Conservation (phyloP, 441 rosid species). For the Populus tomentosa region DNA sequence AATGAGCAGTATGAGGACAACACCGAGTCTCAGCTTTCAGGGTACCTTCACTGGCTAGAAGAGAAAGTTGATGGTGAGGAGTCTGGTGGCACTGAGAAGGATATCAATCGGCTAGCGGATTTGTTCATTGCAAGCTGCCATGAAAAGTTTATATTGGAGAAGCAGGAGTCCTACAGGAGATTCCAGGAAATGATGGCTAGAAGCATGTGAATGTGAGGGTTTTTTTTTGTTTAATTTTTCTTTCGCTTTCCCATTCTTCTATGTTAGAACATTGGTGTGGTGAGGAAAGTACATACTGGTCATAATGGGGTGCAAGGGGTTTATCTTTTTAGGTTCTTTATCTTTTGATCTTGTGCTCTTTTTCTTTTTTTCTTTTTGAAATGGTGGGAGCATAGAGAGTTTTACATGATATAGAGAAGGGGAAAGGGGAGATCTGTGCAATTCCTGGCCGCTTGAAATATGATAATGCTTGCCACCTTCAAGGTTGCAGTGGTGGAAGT, state of each 20-base stretch:
- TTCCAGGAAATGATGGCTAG: constrained; percentile 71
- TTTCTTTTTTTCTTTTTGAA: no score
- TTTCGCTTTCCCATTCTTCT: constrained; percentile 29
- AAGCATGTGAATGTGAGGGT: constrained; percentile 37
- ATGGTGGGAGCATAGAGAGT: constrained; percentile 8
- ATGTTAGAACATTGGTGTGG: constrained; percentile 20
- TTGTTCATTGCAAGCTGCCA: constrained; percentile 70
- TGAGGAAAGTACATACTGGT: constrained; percentile 17
- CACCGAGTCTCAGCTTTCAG: constrained; percentile 41
- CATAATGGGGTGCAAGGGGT: not conserved
- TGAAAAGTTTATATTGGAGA: constrained; percentile 83
- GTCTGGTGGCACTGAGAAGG: constrained; percentile 20
- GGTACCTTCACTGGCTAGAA: constrained; percentile 71
- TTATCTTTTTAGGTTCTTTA: not conserved
- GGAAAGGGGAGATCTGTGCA: constrained; percentile 4
- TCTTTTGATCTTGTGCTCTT: not conserved
- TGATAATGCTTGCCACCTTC: constrained; percentile 6
- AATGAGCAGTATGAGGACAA: constrained; percentile 22
- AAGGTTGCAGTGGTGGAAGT: not conserved
- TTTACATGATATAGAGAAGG: constrained; percentile 17
- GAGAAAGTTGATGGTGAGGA: constrained; percentile 31
- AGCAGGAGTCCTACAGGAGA: constrained; percentile 88
- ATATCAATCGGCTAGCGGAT: constrained; percentile 78
- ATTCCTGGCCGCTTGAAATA: constrained; percentile 14
- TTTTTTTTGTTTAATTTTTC: constrained; percentile 1